Evolutionary conservation across 2,329 filamentous ascomycete genomes (phyloP), one percentile per base, ranked within the genome.

Genomic region (Thelonectria blattea): DNA sequence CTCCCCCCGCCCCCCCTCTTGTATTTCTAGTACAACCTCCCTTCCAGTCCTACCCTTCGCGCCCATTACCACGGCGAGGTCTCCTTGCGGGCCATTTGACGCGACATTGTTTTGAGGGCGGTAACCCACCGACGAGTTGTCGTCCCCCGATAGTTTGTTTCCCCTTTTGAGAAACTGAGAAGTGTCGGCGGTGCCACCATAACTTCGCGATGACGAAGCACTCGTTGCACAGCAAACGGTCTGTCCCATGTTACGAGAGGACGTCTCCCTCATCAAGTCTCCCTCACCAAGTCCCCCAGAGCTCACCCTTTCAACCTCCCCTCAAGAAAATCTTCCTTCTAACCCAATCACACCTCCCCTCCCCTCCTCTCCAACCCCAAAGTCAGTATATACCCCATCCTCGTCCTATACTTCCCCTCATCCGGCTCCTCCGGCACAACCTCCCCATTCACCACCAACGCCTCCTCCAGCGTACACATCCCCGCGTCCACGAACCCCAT

Each of bases 41-140:
- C 49, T 41, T 30, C 46, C 37, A 51, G 54, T 56, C 54, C 54
- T 20, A 56, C 54, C 37, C 39, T 50, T 56, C 54, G 54, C 54
- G 24, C n/a, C n/a, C 47, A 56, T 56, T 50, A 39, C 54, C 47
- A 51, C 27, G 37, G 46, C 54, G 12, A 56, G 54, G 20, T 24
- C 42, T 30, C 14, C 20, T 46, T 58, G 55, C 55, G 55, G 55
- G 12, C 14, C 11, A 3, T 14, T 14, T 15, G 34, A 37, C 27
- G 22, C 22, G 22, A 8, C 32, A 34, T 34, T 34, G 32, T 34
- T 10, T 24, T 24, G 22, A n/a, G n/a, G n/a, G n/a, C 22, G 12
- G 15, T 15, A n/a, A 27, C 14, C 8, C 22, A 12, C 27, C 8
- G 22, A 15, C 11, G 27, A 14, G 9, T 22, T 18, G 10, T 7